These are phyloP conservation scores for Epicoccum sorghinum DNA, from an alignment of 2,329 filamentous ascomycete species.

Conservation along the genomic window DNA sequence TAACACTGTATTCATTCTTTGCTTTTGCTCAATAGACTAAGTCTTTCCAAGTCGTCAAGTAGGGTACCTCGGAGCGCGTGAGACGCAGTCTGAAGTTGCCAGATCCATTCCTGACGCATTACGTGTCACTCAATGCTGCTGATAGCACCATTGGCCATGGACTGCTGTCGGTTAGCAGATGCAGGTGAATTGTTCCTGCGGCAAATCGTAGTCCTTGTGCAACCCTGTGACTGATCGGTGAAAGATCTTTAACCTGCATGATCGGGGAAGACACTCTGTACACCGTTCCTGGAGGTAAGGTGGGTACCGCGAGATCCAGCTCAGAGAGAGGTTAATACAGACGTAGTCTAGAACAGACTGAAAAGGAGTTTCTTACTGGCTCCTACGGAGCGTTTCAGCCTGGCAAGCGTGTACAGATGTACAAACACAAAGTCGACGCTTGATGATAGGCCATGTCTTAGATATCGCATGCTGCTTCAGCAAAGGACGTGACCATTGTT, in stretches of 20 bases:
- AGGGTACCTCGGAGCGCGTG: no score
- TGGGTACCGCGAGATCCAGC: no score
- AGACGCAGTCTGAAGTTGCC: no score
- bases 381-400: not conserved
- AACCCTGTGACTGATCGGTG: conserved; percentile 9
- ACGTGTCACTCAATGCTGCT: no score
- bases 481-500: not conserved
- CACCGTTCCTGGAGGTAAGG: not conserved
- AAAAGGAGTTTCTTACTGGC: no score
- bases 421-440: not conserved
- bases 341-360: not conserved
- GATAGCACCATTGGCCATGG: no score
- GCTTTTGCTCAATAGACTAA: no score
- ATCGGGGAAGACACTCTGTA: not conserved
- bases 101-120: no score
- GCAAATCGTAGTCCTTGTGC: conserved; percentile 1
- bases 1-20: no score
- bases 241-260: conserved; percentile 9
- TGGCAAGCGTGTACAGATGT: not conserved
- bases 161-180: not conserved
- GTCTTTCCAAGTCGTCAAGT: no score
- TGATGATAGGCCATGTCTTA: not conserved
- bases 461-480: not conserved
- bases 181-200: conserved; percentile 7
- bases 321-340: not conserved